Evolutionary conservation across 148 eudicot species (phyloP).

Genomic region (Camellia granthamiana): DNA sequence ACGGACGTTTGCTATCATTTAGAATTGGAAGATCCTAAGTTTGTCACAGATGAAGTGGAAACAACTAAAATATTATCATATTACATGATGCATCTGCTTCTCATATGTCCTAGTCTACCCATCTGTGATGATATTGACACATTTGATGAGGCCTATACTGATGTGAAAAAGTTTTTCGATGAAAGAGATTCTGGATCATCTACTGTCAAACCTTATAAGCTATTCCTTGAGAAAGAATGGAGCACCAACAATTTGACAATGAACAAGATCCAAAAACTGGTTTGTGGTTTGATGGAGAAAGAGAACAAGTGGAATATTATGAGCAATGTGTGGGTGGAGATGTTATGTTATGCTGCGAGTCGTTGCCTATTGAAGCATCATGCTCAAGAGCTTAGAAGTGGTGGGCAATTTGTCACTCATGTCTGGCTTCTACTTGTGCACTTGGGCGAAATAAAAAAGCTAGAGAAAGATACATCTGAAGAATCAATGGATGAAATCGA

Average conservation of each 20-base stretch:
- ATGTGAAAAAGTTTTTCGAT: neutral
- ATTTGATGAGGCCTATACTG: neutral
- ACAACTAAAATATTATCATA: neutral
- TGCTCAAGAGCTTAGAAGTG: conserved; percentile 40
- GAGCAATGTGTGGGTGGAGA: conserved; percentile 38
- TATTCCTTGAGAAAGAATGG: too few relatives aligned
- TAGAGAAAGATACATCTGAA: conserved; percentile 14
- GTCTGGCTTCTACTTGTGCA: conserved; percentile 53
- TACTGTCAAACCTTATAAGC: neutral
- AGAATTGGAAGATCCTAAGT: neutral
- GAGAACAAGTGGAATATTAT: conserved; percentile 22
- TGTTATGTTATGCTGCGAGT: conserved; percentile 37
- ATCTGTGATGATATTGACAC: neutral
- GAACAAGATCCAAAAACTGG: neutral
- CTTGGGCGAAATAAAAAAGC: conserved; percentile 38
- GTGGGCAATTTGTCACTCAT: conserved; percentile 48
- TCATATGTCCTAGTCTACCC: neutral
- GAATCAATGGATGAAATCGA: too few relatives aligned
- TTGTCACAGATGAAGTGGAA: neutral
- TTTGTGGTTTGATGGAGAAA: neutral
- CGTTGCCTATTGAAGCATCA: conserved; percentile 39
- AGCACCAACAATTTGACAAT: neutral
- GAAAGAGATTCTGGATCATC: neutral
- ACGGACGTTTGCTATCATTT: neutral
- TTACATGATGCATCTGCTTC: conserved; percentile 4